phyloP scores from a whole-genome alignment of 164 flowering plant genomes.

The Vitis labrusca region DNA sequence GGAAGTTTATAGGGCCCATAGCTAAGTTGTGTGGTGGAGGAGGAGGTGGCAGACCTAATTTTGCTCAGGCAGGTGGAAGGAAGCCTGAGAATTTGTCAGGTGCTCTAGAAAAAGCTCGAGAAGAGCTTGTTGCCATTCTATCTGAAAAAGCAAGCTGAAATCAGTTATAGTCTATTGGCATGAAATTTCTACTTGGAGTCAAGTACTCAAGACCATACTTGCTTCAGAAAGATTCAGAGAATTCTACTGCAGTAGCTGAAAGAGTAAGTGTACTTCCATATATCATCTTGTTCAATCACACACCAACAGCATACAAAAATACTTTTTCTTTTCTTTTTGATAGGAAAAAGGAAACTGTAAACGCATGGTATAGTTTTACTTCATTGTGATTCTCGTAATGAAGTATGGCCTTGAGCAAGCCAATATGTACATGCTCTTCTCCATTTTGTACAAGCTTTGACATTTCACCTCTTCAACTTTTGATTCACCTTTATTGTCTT shows the following conservation, averaged over 20 bases:
- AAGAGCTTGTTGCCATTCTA: slow-evolving; percentile 50
- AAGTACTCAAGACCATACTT: neutral
- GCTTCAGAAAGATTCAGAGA: too few relatives aligned
- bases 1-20: slow-evolving; percentile 81
- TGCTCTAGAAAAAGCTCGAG: slow-evolving; percentile 81
- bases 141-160: slow-evolving; percentile 51
- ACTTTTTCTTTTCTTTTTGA: neutral
- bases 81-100: slow-evolving; percentile 73
- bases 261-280: too few relatives aligned
- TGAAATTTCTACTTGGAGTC: neutral
- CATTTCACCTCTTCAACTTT: neutral
- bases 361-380: neutral
- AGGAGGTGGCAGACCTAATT: slow-evolving; percentile 94
- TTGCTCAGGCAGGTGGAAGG: slow-evolving; percentile 97
- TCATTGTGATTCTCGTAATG: neutral
- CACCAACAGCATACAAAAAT: neutral
- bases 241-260: too few relatives aligned
- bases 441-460: neutral
- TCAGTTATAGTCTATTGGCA: neutral
- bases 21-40: slow-evolving; percentile 95
- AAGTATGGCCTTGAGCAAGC: neutral
- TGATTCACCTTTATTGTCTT: neutral
- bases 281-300: too few relatives aligned
- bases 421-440: neutral
- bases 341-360: neutral